Evolutionary conservation across 2,329 filamentous ascomycete species (phyloP).

Genomic region (Spiromastix sp.): DNA sequence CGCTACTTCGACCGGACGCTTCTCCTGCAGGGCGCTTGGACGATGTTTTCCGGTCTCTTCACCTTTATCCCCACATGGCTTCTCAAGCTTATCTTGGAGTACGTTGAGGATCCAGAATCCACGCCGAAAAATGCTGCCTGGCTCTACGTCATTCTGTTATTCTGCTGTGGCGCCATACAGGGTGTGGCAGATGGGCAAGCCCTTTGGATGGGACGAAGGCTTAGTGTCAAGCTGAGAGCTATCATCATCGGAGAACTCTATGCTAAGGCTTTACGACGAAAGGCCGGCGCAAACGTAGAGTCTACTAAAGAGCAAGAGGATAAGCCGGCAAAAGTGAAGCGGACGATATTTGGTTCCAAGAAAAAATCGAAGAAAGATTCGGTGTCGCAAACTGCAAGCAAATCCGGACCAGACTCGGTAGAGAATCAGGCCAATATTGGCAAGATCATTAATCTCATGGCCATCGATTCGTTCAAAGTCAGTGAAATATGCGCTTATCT

Average conservation of each 20-base stretch:
- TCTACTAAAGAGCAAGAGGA: conserved; percentile 55
- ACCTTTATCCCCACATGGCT: conserved; percentile 88
- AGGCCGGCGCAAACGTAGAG: conserved; percentile 70
- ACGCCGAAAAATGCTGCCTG: conserved; percentile 81
- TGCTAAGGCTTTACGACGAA: conserved; percentile 83
- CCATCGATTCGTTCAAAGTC: conserved; percentile 98
- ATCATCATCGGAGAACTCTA: conserved; percentile 98
- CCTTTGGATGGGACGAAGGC: conserved; percentile 85
- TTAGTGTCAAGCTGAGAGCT: conserved; percentile 84
- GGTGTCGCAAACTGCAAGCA: conserved; percentile 13
- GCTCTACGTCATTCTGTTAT: conserved; percentile 88
- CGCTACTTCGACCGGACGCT: conserved; percentile 73
- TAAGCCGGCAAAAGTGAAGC: conserved; percentile 30
- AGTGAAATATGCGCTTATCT: conserved; percentile 89
- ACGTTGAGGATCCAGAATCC: conserved; percentile 70
- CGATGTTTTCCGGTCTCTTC: conserved; percentile 67
- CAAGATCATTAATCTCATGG: conserved; percentile 99
- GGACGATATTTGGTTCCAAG: conserved; percentile 45
- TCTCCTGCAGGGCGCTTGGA: conserved; percentile 68
- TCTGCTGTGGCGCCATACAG: conserved; percentile 69
- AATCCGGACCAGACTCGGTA: conserved; percentile 17
- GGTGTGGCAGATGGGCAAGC: conserved; percentile 78
- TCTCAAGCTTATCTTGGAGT: conserved; percentile 82
- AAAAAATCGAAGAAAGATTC: conserved; percentile 39
- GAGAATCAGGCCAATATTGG: conserved; percentile 82